These are phyloP conservation scores for Calonectria honghensis DNA, from an alignment of 2,329 filamentous ascomycete genomes.

Conservation along the genomic window DNA sequence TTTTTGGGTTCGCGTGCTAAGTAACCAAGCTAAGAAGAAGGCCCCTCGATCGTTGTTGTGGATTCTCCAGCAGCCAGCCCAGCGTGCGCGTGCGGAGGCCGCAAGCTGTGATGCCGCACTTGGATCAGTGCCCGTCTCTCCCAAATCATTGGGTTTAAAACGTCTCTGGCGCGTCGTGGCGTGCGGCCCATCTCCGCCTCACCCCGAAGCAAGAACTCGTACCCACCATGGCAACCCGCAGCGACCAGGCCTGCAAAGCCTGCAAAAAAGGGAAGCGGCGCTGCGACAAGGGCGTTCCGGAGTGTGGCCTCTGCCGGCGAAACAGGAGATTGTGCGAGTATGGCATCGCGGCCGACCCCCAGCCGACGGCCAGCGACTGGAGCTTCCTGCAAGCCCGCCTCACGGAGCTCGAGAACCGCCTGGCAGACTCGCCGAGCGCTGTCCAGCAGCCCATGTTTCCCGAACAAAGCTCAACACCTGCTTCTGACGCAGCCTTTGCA, in stretches of 20 bases:
- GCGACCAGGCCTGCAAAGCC: neutral
- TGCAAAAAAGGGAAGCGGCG: neutral
- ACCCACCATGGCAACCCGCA: neutral
- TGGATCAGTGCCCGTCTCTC: too few species aligned
- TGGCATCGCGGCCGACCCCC: neutral
- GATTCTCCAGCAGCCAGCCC: too few species aligned
- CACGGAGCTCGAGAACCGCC: neutral
- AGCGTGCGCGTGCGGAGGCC: too few species aligned
- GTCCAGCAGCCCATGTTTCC: neutral
- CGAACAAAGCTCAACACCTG: neutral
- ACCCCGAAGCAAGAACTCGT: neutral
- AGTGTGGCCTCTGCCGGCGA: neutral
- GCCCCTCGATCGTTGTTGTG: too few species aligned
- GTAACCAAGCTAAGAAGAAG: too few species aligned
- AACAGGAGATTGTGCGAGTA: neutral
- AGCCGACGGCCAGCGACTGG: constrained; percentile 1
- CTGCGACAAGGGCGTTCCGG: neutral
- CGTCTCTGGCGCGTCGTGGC: neutral
- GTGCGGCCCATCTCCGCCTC: neutral
- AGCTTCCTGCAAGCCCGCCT: neutral
- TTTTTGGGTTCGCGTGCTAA: too few species aligned
- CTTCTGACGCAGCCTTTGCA: neutral
- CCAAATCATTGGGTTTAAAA: too few species aligned
- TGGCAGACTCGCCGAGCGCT: neutral
- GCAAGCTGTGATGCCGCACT: too few species aligned